Evolutionary conservation across 2,329 filamentous ascomycete species (phyloP).

Genomic region (Colletotrichum camelliae): DNA sequence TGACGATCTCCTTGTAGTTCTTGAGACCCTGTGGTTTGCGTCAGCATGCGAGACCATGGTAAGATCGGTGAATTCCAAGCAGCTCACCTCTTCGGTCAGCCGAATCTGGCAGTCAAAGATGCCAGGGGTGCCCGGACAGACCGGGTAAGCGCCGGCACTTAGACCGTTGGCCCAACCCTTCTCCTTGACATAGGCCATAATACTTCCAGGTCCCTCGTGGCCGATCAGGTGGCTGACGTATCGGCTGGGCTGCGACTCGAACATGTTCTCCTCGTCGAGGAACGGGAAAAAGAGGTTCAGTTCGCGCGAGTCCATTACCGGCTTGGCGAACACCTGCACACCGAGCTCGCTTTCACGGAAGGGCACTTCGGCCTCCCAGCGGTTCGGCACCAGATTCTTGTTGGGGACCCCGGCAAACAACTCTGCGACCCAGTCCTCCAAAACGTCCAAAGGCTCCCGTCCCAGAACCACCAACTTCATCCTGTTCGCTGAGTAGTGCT

Average conservation of each 20-base stretch:
- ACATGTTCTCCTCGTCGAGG: constrained; percentile 81
- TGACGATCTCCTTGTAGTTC: constrained; percentile 81
- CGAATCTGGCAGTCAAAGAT: constrained; percentile 82
- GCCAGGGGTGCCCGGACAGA: constrained; percentile 79
- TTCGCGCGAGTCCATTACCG: constrained; percentile 85
- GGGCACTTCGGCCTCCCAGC: constrained; percentile 58
- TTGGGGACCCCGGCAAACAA: constrained; percentile 83
- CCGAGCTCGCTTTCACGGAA: constrained; percentile 55
- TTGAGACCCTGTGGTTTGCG: constrained; percentile 62
- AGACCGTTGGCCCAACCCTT: constrained; percentile 90
- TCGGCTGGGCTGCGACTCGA: constrained; percentile 80
- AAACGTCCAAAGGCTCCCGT: constrained; percentile 78
- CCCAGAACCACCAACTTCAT: constrained; percentile 93
- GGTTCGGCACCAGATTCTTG: constrained; percentile 72
- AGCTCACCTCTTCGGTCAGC: constrained; percentile 76
- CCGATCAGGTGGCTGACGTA: constrained; percentile 91
- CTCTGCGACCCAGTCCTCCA: constrained; percentile 84
- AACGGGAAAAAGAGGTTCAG: constrained; percentile 85
- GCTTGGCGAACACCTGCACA: constrained; percentile 84
- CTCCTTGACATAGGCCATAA: constrained; percentile 86
- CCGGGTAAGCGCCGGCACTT: constrained; percentile 74
- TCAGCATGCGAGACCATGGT: not conserved
- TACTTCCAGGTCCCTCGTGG: constrained; percentile 90
- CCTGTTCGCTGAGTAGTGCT: constrained; percentile 89
- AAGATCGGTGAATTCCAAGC: constrained; percentile 12